Conservation (phyloP, 73 alveolate genomes). For the Loxodes magnus region DNA sequence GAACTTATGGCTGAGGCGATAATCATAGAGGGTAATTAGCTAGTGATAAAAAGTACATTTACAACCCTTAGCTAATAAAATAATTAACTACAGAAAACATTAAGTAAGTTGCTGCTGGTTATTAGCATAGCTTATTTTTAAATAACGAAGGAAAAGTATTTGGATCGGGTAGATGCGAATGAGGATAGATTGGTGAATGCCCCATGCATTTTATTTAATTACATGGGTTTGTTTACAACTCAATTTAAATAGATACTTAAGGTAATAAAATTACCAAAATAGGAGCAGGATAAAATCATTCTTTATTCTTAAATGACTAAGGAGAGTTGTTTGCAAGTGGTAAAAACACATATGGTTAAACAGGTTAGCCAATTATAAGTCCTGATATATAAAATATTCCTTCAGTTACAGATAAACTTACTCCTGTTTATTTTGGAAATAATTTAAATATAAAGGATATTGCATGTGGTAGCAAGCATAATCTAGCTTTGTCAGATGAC, state of each 20-base stretch:
- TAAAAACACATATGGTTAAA: conserved; percentile 9
- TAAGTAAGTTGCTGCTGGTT: conserved; percentile 3
- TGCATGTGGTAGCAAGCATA: conserved; percentile 88
- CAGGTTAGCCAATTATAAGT: conserved; percentile 11
- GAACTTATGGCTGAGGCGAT: conserved; percentile 6
- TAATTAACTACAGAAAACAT: background rate
- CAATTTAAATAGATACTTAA: background rate
- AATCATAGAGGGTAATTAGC: conserved; percentile 17
- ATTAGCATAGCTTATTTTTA: conserved; percentile 6
- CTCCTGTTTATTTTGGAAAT: conserved; percentile 37
- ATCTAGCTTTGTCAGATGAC: conserved; percentile 59
- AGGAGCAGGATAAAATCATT: conserved; percentile 10
- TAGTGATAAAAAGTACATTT: background rate
- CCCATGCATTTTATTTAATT: background rate
- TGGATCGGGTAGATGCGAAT: conserved; percentile 3
- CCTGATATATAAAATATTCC: conserved; percentile 1
- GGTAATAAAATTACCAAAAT: background rate
- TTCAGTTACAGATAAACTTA: too few relatives aligned
- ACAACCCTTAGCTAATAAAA: background rate
- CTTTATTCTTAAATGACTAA: conserved; percentile 4
- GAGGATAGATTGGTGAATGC: background rate
- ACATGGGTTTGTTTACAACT: background rate
- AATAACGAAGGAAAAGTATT: conserved; percentile 1
- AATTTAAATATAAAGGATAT: conserved; percentile 48
- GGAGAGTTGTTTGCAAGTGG: conserved; percentile 6